Evolutionary conservation across 805 yeast genomes (phyloP).

Genomic region (Crinitomyces ghanaensis): DNA sequence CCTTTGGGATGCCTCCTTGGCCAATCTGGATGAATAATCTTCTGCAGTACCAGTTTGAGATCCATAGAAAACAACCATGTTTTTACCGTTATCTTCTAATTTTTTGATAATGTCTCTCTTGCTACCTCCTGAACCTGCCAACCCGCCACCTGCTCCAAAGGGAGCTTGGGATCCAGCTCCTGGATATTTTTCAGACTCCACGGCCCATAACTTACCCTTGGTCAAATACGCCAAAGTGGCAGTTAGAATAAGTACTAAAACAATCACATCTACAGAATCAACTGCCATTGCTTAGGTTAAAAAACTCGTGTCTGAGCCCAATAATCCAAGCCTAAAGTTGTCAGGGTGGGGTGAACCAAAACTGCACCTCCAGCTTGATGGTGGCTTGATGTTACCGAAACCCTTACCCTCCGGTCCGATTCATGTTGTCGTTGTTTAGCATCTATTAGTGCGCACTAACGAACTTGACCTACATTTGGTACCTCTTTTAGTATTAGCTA

Average conservation of each 20-base stretch:
- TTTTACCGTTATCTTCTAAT: slow-evolving; percentile 51
- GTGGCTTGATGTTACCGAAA: too few species aligned
- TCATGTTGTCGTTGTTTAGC: too few species aligned
- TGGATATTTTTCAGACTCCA: slow-evolving; percentile 15
- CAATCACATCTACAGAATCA: slow-evolving; percentile 62
- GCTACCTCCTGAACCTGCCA: slow-evolving; percentile 12
- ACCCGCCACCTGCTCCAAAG: slow-evolving; percentile 13
- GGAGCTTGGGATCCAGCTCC: slow-evolving; percentile 14
- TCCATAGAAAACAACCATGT: slow-evolving; percentile 73
- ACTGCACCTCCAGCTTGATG: too few species aligned
- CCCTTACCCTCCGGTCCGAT: too few species aligned
- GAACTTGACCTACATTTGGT: too few species aligned
- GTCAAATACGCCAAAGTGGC: slow-evolving; percentile 58
- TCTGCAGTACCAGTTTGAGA: slow-evolving; percentile 99
- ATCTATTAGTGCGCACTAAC: too few species aligned
- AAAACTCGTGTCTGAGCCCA: too few species aligned
- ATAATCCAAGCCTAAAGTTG: too few species aligned
- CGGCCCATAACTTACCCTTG: slow-evolving; percentile 44
- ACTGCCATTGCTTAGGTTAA: slow-evolving; percentile 21
- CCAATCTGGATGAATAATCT: slow-evolving; percentile 83
- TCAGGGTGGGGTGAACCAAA: too few species aligned
- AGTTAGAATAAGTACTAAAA: slow-evolving; percentile 51
- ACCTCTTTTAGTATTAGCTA: too few species aligned
- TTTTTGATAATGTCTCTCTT: slow-evolving; percentile 22
- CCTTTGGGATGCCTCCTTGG: slow-evolving; percentile 75